Base-by-base conservation (phyloP, 202 grass and related monocot species). In the Setaria viridis region DNA sequence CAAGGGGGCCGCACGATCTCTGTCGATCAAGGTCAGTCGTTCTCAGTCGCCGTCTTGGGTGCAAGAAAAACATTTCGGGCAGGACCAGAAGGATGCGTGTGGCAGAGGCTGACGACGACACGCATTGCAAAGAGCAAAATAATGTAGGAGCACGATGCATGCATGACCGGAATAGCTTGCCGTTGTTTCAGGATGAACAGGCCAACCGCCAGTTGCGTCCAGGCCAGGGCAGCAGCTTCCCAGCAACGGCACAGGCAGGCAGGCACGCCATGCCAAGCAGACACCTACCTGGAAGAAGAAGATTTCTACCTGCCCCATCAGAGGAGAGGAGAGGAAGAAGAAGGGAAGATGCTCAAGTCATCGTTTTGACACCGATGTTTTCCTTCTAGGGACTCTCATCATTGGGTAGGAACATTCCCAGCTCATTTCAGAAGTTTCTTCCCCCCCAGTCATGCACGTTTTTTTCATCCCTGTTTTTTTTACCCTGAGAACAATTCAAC, bases 271-370 rank as follows among this genome's bases (percentile, higher is more conserved):
- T 67, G 84, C 57, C 84, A 13, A 37, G 88, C 10, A 25, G 25
- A 25, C 66, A 82, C 57, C 42, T 69, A 43, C 62, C 80, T n/a
- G 11, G n/a, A 87, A 37, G 80, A 87, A 37, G 80, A 87, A 74
- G 68, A 46, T 80, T 74, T 69, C 35, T 45, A 56, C 62, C 55
- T 29, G 19, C 62, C 67, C 58, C 16, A 10, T 73, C 33, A 3
- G 20, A 1, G 60, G 16, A 42, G 20, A 1, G 60, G 16, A 42
- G 57, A 10, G 3, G 70, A 73, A 9, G 39, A 71, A 62, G 45
- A 54, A 70, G 63, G 4, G 21, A 77, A 56, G 45, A 72, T 53
- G 63, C 35, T n/a, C 56, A 32, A 63, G 64, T 43, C 62, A 35
- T 85, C 59, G 82, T 59, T 54, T 53, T 63, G 35, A 37, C 19